A percentile compares a stretch with the other conserved stretches of the same genome.
Evolutionary conservation across 179 eudicot genomes (phyloP).

Genomic region (Pouteria campechiana): DNA sequence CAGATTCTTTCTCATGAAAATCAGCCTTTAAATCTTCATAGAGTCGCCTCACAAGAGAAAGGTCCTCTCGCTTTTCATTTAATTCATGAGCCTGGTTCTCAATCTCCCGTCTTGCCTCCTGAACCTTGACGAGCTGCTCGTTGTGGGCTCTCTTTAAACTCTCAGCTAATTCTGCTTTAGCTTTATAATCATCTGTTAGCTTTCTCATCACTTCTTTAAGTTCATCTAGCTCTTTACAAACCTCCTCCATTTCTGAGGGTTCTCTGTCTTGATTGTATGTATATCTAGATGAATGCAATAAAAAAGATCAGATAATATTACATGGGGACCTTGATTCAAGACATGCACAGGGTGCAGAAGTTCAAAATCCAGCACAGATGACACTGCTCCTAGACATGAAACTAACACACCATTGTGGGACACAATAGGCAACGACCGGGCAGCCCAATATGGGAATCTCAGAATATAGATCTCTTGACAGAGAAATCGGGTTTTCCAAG

Average conservation of each 20-base stretch:
- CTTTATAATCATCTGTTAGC: conserved; percentile 38
- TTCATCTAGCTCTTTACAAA: conserved; percentile 61
- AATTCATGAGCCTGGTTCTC: conserved; percentile 52
- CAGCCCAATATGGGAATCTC: too few relatives aligned
- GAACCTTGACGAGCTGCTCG: conserved; percentile 47
- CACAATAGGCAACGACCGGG: too few relatives aligned
- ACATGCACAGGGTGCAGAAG: too few relatives aligned
- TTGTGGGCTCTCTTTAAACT: conserved; percentile 44
- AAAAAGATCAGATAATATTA: too few relatives aligned
- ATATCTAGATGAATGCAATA: neutral
- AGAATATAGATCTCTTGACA: too few relatives aligned
- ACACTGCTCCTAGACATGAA: too few relatives aligned
- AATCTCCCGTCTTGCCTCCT: conserved; percentile 39
- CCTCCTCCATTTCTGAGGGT: conserved; percentile 32
- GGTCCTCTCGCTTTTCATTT: conserved; percentile 42
- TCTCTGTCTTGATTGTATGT: too few relatives aligned
- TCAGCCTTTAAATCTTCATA: conserved; percentile 23
- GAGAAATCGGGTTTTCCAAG: too few relatives aligned
- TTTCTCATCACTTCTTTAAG: conserved; percentile 59
- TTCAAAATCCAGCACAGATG: too few relatives aligned
- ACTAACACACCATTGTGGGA: too few relatives aligned
- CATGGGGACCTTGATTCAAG: too few relatives aligned
- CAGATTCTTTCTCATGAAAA: conserved; percentile 42
- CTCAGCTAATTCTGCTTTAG: conserved; percentile 43
- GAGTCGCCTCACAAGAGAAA: conserved; percentile 11